These are phyloP conservation scores for Pleodorina starrii DNA, from an alignment of 139 green algal genomes.

Conservation along the genomic window DNA sequence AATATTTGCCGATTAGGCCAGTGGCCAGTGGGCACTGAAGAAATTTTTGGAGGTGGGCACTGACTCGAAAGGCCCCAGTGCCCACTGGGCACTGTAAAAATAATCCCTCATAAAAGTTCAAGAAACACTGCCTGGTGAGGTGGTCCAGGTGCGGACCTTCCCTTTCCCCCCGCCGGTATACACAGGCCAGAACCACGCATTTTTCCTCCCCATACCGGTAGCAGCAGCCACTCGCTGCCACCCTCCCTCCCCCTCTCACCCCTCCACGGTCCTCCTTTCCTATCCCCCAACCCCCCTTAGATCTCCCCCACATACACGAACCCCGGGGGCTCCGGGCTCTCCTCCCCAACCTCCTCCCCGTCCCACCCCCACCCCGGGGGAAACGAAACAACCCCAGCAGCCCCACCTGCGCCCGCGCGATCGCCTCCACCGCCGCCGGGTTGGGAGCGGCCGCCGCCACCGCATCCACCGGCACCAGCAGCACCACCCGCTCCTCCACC, in stretches of 20 bases:
- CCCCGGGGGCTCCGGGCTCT: too few species aligned
- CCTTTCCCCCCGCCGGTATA: too few species aligned
- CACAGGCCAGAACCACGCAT: too few species aligned
- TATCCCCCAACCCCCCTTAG: too few species aligned
- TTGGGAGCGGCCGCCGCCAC: constrained; percentile 48
- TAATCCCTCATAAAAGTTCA: background rate
- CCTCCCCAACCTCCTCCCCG: too few species aligned
- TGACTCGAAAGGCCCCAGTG: background rate
- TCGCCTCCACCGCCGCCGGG: constrained; percentile 26
- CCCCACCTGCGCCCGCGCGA: constrained; percentile 39
- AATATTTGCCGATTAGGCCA: background rate
- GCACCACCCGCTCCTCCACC: constrained; percentile 58
- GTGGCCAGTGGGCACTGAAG: background rate
- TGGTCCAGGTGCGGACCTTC: too few species aligned
- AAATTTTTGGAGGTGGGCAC: background rate
- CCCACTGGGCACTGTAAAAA: background rate
- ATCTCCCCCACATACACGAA: too few species aligned
- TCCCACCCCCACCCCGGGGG: background rate
- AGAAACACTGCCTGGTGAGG: background rate
- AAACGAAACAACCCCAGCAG: background rate
- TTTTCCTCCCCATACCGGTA: too few species aligned
- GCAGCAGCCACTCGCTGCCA: too few species aligned
- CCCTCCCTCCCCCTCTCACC: too few species aligned
- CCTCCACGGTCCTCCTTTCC: too few species aligned
- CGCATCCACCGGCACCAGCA: constrained; percentile 62